These are phyloP conservation scores for Bisporella sp. DNA, from an alignment of 2,329 filamentous ascomycete genomes.

Conservation along the genomic window DNA sequence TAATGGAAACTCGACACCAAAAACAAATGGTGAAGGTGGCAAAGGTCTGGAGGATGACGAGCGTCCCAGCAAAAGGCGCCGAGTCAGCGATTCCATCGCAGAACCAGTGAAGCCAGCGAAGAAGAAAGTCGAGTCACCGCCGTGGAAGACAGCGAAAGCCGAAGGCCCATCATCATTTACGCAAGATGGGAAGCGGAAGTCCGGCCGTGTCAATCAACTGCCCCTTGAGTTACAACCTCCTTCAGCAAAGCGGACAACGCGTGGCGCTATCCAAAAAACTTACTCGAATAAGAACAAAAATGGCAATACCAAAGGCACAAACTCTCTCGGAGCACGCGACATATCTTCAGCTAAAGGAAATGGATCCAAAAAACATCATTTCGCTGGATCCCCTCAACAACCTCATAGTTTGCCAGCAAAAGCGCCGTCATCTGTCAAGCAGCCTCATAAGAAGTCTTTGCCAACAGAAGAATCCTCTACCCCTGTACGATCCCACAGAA, in stretches of 20 bases:
- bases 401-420: conserved; percentile 17
- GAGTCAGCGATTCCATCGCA: conserved; percentile 43
- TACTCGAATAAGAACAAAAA: conserved; percentile 21
- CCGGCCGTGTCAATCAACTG: conserved; percentile 53
- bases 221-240: conserved; percentile 45
- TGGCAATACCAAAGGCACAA: conserved; percentile 16
- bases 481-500: conserved; percentile 20
- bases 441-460: conserved; percentile 21
- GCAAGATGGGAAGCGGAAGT: conserved; percentile 63
- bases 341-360: conserved; percentile 12
- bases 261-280: conserved; percentile 35
- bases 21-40: conserved; percentile 24
- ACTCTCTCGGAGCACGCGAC: conserved; percentile 14
- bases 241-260: conserved; percentile 44
- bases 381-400: conserved; percentile 13
- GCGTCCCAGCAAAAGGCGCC: conserved; percentile 59
- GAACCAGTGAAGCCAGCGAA: conserved; percentile 28
- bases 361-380: conserved; percentile 14
- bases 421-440: conserved; percentile 19
- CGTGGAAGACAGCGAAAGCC: conserved; percentile 82
- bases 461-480: conserved; percentile 18
- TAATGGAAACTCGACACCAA: neutral
- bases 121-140: conserved; percentile 64
- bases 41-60: conserved; percentile 32
- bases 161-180: conserved; percentile 85